phyloP scores from a whole-genome alignment of 805 yeast species.

The Kazachstania martiniae region DNA sequence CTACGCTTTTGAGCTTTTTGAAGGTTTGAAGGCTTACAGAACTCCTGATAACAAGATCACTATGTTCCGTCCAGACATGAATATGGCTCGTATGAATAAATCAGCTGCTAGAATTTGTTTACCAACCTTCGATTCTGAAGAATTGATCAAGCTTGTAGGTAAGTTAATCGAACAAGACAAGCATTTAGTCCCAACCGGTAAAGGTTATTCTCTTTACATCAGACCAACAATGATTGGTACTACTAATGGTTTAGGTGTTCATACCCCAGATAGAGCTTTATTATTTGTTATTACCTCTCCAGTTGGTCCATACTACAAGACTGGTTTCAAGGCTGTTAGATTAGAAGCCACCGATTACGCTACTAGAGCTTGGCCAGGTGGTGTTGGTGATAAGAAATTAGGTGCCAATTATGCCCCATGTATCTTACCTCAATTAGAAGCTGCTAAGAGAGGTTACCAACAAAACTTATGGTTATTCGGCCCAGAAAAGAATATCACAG shows the following conservation, averaged over 20 bases:
- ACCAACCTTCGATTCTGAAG: slow-evolving; percentile 75
- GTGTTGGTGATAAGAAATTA: slow-evolving; percentile 89
- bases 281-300: slow-evolving; percentile 86
- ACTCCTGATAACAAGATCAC: slow-evolving; percentile 54
- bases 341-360: slow-evolving; percentile 93
- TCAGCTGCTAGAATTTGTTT: slow-evolving; percentile 83
- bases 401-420: slow-evolving; percentile 99
- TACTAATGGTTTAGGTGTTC: slow-evolving; percentile 77
- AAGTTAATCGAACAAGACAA: slow-evolving; percentile 66
- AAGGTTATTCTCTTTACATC: slow-evolving; percentile 84
- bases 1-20: slow-evolving; percentile 90
- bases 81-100: slow-evolving; percentile 82
- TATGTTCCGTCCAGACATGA: slow-evolving; percentile 82
- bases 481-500: slow-evolving; percentile 76
- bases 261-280: slow-evolving; percentile 69
- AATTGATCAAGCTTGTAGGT: slow-evolving; percentile 63
- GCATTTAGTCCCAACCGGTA: slow-evolving; percentile 69
- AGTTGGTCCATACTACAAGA: slow-evolving; percentile 90
- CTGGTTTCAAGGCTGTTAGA: slow-evolving; percentile 91
- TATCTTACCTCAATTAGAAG: slow-evolving; percentile 79
- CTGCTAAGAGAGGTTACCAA: slow-evolving; percentile 84
- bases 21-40: slow-evolving; percentile 89
- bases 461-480: slow-evolving; percentile 97
- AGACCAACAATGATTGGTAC: slow-evolving; percentile 97
- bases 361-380: slow-evolving; percentile 99